These are phyloP conservation scores for Nepenthes gracilis DNA, from an alignment of 148 eudicot genomes.

Conservation along the genomic window DNA sequence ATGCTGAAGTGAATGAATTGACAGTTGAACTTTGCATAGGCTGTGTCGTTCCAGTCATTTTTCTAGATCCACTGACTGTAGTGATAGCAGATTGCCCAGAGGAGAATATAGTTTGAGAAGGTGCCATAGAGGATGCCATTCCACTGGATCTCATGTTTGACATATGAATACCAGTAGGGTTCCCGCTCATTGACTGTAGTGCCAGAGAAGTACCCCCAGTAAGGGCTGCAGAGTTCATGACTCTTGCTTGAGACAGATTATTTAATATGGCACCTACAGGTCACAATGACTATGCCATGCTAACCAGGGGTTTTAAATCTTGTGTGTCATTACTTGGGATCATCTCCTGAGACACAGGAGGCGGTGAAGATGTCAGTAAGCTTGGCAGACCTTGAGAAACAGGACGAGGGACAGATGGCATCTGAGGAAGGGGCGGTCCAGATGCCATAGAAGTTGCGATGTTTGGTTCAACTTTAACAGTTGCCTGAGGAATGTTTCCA, in stretches of 20 bases:
- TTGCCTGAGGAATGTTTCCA: conserved; percentile 23
- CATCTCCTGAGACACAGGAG: conserved; percentile 58
- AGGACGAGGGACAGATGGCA: conserved; percentile 31
- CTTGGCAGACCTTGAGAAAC: conserved; percentile 46
- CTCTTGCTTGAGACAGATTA: conserved; percentile 70
- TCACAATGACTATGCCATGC: conserved; percentile 40
- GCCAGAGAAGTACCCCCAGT: conserved; percentile 50
- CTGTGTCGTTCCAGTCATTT: conserved; percentile 46
- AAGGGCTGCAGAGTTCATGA: conserved; percentile 38
- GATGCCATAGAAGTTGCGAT: too few species aligned
- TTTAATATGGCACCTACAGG: conserved; percentile 74
- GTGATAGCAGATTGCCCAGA: conserved; percentile 63
- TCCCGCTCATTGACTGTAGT: conserved; percentile 62
- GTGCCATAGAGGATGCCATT: conserved; percentile 56
- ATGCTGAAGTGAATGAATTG: conserved; percentile 39
- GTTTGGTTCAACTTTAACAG: too few species aligned
- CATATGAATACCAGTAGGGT: conserved; percentile 69
- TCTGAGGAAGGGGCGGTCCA: too few species aligned
- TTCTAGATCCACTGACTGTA: conserved; percentile 39
- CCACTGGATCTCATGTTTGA: conserved; percentile 87
- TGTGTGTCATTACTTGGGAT: conserved; percentile 39
- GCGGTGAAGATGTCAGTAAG: conserved; percentile 70
- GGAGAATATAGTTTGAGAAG: conserved; percentile 52
- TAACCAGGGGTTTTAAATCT: conserved; percentile 58
- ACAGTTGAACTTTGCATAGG: conserved; percentile 44